Evolutionary conservation across 768 basidiomycete species (phyloP).

Genomic region (Boletus fagicola): DNA sequence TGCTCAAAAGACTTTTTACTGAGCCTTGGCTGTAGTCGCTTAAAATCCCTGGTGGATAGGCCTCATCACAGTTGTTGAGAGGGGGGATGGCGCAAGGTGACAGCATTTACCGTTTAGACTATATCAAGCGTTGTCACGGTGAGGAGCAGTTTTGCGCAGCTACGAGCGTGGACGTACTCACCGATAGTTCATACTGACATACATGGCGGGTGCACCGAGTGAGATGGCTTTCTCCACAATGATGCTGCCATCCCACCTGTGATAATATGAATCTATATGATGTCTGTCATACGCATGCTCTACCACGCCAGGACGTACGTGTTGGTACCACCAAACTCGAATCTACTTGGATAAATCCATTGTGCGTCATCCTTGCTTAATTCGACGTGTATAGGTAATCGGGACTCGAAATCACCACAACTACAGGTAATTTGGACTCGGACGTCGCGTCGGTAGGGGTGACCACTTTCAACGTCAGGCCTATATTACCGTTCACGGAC

Average conservation of each 20-base stretch:
- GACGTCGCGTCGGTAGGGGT: slow-evolving; percentile 40
- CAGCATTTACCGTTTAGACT: too few species aligned
- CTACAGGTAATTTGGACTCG: slow-evolving; percentile 50
- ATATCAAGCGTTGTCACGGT: too few species aligned
- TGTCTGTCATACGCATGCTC: too few species aligned
- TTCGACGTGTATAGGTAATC: too few species aligned
- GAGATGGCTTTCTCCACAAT: slow-evolving; percentile 34
- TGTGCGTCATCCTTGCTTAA: slow-evolving; percentile 2
- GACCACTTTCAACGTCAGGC: slow-evolving; percentile 53
- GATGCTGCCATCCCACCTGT: slow-evolving; percentile 17
- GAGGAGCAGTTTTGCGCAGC: too few species aligned
- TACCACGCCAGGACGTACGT: neutral
- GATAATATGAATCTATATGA: neutral
- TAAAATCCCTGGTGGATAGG: neutral
- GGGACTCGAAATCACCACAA: slow-evolving; percentile 41
- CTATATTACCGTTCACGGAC: slow-evolving; percentile 12
- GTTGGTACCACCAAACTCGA: slow-evolving; percentile 29
- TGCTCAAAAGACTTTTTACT: neutral
- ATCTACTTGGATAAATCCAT: slow-evolving; percentile 39
- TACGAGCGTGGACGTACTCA: slow-evolving; percentile 3
- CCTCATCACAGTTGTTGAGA: neutral
- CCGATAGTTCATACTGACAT: slow-evolving; percentile 44
- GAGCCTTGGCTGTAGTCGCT: neutral
- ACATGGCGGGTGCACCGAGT: slow-evolving; percentile 35
- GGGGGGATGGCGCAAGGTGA: too few species aligned